These are phyloP conservation scores for Umbelopsis ramanniana DNA, from an alignment of 192 early-diverging fungal genomes.

Conservation along the genomic window DNA sequence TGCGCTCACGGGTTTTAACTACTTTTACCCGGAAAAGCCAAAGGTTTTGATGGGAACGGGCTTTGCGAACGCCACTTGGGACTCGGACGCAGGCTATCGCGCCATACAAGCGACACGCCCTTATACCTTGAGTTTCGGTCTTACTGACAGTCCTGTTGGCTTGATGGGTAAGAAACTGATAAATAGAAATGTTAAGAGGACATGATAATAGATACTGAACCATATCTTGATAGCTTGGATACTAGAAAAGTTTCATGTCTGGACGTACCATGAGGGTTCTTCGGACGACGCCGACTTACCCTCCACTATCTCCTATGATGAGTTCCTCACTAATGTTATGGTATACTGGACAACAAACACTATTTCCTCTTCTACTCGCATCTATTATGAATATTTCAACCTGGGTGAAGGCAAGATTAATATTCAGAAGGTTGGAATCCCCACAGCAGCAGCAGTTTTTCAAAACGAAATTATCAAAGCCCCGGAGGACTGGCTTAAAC, in stretches of 20 bases:
- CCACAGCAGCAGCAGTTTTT: conserved; percentile 14
- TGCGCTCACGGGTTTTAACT: conserved; percentile 9
- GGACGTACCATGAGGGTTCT: conserved; percentile 25
- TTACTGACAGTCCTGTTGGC: conserved; percentile 34
- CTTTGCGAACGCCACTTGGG: neutral
- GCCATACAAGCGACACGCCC: conserved; percentile 31
- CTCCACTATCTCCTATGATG: conserved; percentile 23
- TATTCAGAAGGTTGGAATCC: neutral
- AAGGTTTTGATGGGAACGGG: neutral
- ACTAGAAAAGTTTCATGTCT: conserved; percentile 36
- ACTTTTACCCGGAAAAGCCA: neutral
- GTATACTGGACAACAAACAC: conserved; percentile 63
- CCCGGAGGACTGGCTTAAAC: conserved; percentile 1
- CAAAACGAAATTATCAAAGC: neutral
- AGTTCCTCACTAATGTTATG: conserved; percentile 56
- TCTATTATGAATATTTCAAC: conserved; percentile 58
- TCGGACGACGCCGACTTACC: neutral
- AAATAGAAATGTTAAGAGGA: neutral
- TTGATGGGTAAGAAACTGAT: conserved; percentile 23
- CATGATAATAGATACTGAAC: neutral
- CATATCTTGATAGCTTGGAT: conserved; percentile 30
- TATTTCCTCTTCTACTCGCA: conserved; percentile 55
- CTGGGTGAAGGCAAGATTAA: conserved; percentile 16
- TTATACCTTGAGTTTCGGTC: conserved; percentile 30
- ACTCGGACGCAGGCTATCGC: conserved; percentile 30